Evolutionary conservation across 176 grass and related monocot species (phyloP), one percentile per base, ranked within the genome.

Genomic region (Zoysia pacifica): DNA sequence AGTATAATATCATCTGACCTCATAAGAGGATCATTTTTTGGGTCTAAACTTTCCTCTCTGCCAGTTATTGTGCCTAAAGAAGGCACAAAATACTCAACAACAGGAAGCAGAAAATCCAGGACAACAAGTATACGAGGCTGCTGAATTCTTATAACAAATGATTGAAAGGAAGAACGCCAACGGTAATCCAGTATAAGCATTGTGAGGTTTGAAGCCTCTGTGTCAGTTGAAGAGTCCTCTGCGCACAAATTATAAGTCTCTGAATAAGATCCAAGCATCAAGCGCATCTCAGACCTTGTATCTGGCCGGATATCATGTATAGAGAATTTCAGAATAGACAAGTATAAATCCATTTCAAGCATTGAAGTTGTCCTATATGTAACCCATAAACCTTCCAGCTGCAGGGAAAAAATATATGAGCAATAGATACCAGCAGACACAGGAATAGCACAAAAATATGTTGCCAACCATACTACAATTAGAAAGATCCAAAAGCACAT

Each of bases 131-230:
- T 48, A 49, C 87, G 83, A 60, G 95, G 95, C 76, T 98, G 90
- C 67, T 98, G 95, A 70, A 98, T 90, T 81, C 95, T 82, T 72
- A 94, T 93, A 19, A 94, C 95, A 88, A 91, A 90, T 40, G 95
- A 94, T 76, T 98, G 83, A 85, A 98, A 98, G 62, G 91, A 92
- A 72, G 90, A 83, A 72, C 95, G 92, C 86, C 78, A 98, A 87
- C 95, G 86, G 79, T 90, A 98, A 88, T 98, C 95, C 76, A 98
- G 78, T 93, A 98, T 94, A 74, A 98, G 39, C 95, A 98, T 98
- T 35, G 95, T 98, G 77, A 98, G 84, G 81, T 98, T 94, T 49
- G 87, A 92, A 88, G 69, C 70, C 48, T 59, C 87, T 18, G 50
- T 47, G 78, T 91, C 89, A 44, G 72, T 70, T 86, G 79, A 83